Percentiles rank a stretch among this genome's conserved stretches.
phyloP scores from a whole-genome alignment of 768 basidiomycete genomes.

The Termitomyces sp. region DNA sequence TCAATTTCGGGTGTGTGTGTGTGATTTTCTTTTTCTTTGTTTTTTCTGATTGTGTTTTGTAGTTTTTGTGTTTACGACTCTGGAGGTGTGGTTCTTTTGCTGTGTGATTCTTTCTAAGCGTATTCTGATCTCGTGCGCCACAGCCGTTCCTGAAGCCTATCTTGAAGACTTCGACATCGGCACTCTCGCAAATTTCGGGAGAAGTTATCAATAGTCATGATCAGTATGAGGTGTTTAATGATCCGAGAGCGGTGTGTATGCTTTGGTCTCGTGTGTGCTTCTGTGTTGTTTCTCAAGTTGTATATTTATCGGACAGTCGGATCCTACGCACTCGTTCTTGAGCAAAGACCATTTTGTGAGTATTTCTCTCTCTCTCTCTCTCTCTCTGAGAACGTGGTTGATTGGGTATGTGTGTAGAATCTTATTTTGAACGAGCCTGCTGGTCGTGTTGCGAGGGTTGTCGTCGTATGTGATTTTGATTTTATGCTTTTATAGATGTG shows the following conservation, averaged over 20 bases:
- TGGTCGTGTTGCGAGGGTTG: constrained; percentile 62
- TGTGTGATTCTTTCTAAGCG: no score
- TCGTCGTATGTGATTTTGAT: constrained; percentile 43
- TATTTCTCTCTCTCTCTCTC: constrained; percentile 4
- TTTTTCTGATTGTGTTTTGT: not conserved
- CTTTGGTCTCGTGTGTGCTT: not conserved
- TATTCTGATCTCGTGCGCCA: not conserved
- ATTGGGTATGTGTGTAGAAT: constrained; percentile 39
- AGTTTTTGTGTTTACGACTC: constrained; percentile 80
- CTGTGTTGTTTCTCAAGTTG: not conserved
- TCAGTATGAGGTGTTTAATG: constrained; percentile 86
- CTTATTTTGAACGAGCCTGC: constrained; percentile 81
- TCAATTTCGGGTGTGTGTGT: constrained; percentile 56
- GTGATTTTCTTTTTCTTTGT: not conserved
- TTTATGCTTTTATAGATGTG: no score
- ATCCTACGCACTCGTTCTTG: constrained; percentile 85
- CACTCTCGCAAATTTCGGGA: constrained; percentile 56
- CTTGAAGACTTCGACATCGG: constrained; percentile 60
- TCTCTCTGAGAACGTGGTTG: not conserved
- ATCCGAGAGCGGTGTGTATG: constrained; percentile 60
- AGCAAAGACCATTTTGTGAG: constrained; percentile 86
- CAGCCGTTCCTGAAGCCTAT: constrained; percentile 80
- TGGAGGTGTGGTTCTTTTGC: constrained; percentile 48
- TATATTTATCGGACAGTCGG: constrained; percentile 40
- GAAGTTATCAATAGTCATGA: constrained; percentile 78